phyloP scores from a whole-genome alignment of 2,329 filamentous ascomycete species.

The Fusarium sororula region DNA sequence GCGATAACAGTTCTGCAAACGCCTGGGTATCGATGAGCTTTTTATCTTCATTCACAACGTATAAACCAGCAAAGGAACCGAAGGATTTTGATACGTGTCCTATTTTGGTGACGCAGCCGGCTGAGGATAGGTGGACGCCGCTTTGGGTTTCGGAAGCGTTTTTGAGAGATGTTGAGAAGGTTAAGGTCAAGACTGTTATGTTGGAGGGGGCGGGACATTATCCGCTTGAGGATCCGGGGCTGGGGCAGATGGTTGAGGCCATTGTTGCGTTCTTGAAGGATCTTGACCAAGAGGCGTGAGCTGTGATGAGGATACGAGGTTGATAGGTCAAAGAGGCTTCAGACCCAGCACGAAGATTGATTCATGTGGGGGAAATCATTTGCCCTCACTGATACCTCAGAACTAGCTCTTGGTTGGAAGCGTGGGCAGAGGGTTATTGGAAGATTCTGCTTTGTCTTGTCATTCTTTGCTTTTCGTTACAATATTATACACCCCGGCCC shows the following conservation, averaged over 20 bases:
- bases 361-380: rapidly evolving
- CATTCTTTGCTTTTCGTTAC: not conserved
- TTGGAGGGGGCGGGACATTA: not conserved
- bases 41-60: not conserved
- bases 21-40: slow-evolving; percentile 4
- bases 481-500: not conserved
- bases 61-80: not conserved
- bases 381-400: not conserved
- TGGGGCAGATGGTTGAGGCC: slow-evolving; percentile 5
- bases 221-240: not conserved
- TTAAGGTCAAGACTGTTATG: not conserved
- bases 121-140: not conserved
- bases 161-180: not conserved
- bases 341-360: too few relatives aligned
- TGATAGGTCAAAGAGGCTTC: not conserved
- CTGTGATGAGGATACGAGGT: not conserved
- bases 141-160: not conserved
- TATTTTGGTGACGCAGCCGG: slow-evolving; percentile 2
- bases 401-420: rapidly evolving
- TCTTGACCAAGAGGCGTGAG: not conserved
- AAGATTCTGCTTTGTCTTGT: not conserved
- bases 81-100: slow-evolving; percentile 6
- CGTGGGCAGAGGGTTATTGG: rapidly evolving
- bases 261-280: slow-evolving; percentile 2
- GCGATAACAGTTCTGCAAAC: not conserved